These are phyloP conservation scores for Psilocybe cyanescens DNA, from an alignment of 768 basidiomycete genomes.

Conservation along the genomic window DNA sequence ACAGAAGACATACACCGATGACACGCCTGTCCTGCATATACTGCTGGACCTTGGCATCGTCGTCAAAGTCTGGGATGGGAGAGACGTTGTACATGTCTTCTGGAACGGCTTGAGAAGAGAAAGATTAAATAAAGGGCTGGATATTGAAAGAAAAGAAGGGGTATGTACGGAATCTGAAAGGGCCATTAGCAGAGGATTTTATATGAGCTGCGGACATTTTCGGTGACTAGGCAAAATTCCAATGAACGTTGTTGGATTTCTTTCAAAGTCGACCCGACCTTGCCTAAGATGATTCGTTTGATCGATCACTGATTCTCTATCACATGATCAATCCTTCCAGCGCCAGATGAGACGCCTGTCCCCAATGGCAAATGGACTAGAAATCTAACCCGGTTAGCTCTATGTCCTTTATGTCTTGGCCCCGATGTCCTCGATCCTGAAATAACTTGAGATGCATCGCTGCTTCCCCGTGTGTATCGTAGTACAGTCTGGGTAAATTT, in stretches of 20 bases:
- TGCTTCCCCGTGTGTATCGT: too few species aligned
- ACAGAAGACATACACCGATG: constrained; percentile 61
- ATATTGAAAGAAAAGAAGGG: constrained; percentile 25
- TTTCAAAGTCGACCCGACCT: constrained; percentile 15
- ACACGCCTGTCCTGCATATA: constrained; percentile 86
- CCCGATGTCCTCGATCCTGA: neutral
- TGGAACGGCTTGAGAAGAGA: constrained; percentile 40
- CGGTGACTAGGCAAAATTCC: constrained; percentile 8
- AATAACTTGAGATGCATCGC: too few species aligned
- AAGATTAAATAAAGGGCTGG: constrained; percentile 23
- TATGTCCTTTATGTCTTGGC: neutral
- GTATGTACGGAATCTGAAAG: constrained; percentile 33
- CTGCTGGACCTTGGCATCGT: constrained; percentile 63
- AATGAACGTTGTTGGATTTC: constrained; percentile 20
- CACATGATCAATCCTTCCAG: constrained; percentile 8
- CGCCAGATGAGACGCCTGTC: neutral
- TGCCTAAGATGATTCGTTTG: constrained; percentile 13
- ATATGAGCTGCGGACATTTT: constrained; percentile 31
- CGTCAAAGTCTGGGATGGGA: constrained; percentile 67
- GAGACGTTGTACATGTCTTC: constrained; percentile 58
- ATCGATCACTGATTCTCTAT: constrained; percentile 6
- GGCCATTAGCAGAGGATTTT: constrained; percentile 31
- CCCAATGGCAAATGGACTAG: too few species aligned
- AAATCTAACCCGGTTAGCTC: neutral
- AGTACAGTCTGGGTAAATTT: too few species aligned